Conservation (phyloP, 2,329 filamentous ascomycete genomes). For the Claviceps monticola region DNA sequence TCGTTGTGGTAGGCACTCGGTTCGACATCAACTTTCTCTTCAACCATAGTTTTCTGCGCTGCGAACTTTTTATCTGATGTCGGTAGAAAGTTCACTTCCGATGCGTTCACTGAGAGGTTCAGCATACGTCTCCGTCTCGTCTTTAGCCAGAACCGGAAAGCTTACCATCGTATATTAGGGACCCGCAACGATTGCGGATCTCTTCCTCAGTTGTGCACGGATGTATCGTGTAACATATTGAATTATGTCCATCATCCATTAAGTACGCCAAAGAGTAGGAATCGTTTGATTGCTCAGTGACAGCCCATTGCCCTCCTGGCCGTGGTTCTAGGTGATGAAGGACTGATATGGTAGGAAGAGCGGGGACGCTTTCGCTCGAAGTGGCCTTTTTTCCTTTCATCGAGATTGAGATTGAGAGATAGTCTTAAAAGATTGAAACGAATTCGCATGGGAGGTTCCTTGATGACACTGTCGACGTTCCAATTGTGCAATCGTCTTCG, state of each 20-base stretch:
- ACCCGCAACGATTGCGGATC: slow-evolving; percentile 4
- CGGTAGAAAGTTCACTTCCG: neutral
- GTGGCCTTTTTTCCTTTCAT: neutral
- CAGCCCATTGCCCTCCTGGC: slow-evolving; percentile 7
- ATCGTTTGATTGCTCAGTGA: slow-evolving; percentile 6
- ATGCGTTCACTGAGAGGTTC: neutral
- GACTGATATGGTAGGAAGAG: slow-evolving; percentile 5
- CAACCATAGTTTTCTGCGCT: neutral
- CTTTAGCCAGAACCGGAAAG: neutral
- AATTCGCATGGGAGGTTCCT: too few relatives aligned
- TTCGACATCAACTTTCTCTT: neutral
- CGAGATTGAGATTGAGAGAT: neutral
- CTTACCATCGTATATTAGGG: slow-evolving; percentile 7
- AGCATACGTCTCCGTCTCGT: neutral
- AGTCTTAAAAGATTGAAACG: neutral
- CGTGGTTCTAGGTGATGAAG: slow-evolving; percentile 9
- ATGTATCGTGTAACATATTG: slow-evolving; percentile 6
- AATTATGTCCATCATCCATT: slow-evolving; percentile 2
- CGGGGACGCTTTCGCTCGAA: neutral
- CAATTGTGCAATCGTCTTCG: neutral
- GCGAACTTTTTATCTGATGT: neutral
- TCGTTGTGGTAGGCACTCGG: neutral
- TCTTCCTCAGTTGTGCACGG: slow-evolving; percentile 8
- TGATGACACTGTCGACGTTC: neutral
- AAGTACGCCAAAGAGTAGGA: slow-evolving; percentile 5